These are phyloP conservation scores for Malania oleifera DNA, from an alignment of 164 flowering plant species.

Conservation along the genomic window DNA sequence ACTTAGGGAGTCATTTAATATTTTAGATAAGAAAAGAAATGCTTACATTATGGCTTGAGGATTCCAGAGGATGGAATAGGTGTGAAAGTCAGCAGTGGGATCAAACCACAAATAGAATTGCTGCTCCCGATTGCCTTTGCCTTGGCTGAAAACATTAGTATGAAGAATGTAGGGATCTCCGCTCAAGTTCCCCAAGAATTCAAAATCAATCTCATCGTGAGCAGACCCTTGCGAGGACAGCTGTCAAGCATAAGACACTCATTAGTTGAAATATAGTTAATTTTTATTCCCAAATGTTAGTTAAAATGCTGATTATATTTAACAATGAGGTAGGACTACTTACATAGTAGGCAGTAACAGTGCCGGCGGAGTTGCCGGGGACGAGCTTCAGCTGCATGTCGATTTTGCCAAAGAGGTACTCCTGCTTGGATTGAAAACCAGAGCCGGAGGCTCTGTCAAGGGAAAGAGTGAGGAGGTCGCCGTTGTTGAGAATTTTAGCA, in stretches of 20 bases:
- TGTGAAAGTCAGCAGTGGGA: constrained; percentile 22
- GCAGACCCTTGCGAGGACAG: constrained; percentile 4
- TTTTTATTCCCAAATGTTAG: too few species aligned
- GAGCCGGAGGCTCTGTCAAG: constrained; percentile 16
- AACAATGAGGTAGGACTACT: too few species aligned
- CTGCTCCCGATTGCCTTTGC: constrained; percentile 1
- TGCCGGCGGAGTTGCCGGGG: constrained; percentile 17
- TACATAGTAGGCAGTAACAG: constrained; percentile 17
- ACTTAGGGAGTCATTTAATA: not conserved
- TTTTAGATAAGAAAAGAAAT: too few species aligned
- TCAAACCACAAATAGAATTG: constrained; percentile 20
- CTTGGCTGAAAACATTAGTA: constrained; percentile 4
- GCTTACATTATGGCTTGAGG: constrained; percentile 2
- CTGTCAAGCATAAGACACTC: too few species aligned
- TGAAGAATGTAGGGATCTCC: constrained; percentile 17
- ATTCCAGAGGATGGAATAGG: constrained; percentile 23
- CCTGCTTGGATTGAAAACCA: constrained; percentile 17
- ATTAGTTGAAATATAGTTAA: too few species aligned
- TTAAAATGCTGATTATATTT: too few species aligned
- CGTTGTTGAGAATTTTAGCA: constrained; percentile 11
- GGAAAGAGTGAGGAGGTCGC: constrained; percentile 14
- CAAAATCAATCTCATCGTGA: constrained; percentile 23
- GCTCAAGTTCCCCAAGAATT: constrained; percentile 19
- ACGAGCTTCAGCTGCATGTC: constrained; percentile 20
- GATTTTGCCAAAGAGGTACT: constrained; percentile 15